Evolutionary conservation across 2,329 filamentous ascomycete species (phyloP), one percentile per base, ranked within the genome.

Genomic region (Neonectria neomacrospora): DNA sequence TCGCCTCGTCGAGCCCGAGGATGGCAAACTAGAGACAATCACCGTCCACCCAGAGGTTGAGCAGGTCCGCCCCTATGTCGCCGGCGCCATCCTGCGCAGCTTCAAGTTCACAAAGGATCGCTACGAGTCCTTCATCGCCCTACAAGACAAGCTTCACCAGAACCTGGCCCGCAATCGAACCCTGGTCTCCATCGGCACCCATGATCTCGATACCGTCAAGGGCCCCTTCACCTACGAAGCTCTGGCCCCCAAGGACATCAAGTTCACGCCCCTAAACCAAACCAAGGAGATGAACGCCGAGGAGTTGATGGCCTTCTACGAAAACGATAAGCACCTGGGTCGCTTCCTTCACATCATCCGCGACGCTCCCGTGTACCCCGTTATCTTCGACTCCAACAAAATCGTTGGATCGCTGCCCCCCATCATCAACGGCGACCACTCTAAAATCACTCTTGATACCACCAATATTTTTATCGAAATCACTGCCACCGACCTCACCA

Each of bases 161-260:
- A 99, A 99, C 77, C 83, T 99, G 69, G 96, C 96, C 52, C 89
- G 96, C 66, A 92, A 98, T 80, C 86, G 96, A 73, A 97, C 95
- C 1, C 82, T 99, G 50, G 95, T 97, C n/a, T 92, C 95, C 22
- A 97, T 99, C 76, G 96, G 96, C 72, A 99, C 96, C 3, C 96
- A 99, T 80, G 95, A 99, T 77, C 84, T 98, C 67, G 94, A 98
- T 77, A 97, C 93, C 18, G 84, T 99, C 72, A 84, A 97, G 79
- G 96, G 94, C 0, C 96, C 96, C 50, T 99, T 99, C 86, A 94
- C 93, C 61, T 99, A 99, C 76, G 95, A 98, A 80, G 96, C 96
- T 18, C 86, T 95, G 32, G 85, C 91, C 51, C 96, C 96, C n/a
- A 90, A 94, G 79, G 89, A 97, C 71, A 97, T 99, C 81, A 90